A percentile compares a stretch with the other conserved stretches of the same genome.
Conservation (phyloP, 495 filamentous ascomycete species). For the Platismatia glauca region DNA sequence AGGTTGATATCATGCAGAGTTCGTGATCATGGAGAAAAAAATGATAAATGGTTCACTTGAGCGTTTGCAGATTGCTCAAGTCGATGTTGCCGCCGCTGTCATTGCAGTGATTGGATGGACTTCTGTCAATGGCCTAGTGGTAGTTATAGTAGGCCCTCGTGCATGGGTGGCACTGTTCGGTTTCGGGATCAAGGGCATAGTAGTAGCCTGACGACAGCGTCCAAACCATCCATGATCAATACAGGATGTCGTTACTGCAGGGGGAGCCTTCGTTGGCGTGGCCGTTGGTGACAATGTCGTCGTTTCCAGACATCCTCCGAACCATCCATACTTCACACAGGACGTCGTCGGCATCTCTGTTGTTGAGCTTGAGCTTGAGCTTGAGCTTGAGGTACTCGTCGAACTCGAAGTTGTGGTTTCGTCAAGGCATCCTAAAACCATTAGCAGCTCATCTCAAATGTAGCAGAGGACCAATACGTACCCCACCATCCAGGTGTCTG, state of each 20-base stretch:
- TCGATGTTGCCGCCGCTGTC: neutral
- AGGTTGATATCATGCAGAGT: neutral
- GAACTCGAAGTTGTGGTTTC: constrained; percentile 39
- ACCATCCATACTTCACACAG: constrained; percentile 74
- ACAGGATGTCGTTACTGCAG: constrained; percentile 57
- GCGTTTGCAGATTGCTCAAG: neutral
- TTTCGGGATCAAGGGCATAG: constrained; percentile 8
- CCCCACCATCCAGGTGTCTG: constrained; percentile 72
- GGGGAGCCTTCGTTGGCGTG: neutral
- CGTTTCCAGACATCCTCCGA: constrained; percentile 31
- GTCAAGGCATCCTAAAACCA: constrained; percentile 16
- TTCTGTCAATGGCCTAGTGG: constrained; percentile 15
- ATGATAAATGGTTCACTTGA: neutral
- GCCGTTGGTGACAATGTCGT: constrained; percentile 15
- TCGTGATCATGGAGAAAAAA: neutral
- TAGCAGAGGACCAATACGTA: neutral
- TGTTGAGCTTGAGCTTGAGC: constrained; percentile 40
- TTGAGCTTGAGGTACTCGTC: constrained; percentile 35
- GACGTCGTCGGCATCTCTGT: constrained; percentile 57
- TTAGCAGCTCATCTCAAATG: neutral
- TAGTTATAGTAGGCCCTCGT: constrained; percentile 10
- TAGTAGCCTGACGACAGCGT: constrained; percentile 21
- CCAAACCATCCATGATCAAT: constrained; percentile 67
- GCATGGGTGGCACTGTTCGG: neutral
- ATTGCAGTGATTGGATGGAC: neutral